A percentile compares a stretch with the other conserved stretches of the same genome.
These are phyloP conservation scores for Luvunga scandens DNA, from an alignment of 345 rosid species.

Conservation along the genomic window DNA sequence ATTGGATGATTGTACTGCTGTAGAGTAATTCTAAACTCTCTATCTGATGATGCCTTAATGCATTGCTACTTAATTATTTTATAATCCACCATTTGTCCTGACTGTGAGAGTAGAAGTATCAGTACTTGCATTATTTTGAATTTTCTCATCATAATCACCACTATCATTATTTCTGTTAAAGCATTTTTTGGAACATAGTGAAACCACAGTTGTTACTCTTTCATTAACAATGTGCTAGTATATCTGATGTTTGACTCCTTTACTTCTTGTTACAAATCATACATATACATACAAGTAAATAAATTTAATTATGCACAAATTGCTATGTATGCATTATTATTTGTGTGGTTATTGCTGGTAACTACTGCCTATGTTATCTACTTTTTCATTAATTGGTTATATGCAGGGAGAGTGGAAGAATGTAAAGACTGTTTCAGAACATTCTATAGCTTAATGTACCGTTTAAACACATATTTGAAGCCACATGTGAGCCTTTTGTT, in stretches of 20 bases:
- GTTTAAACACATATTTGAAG: slow-evolving; percentile 41
- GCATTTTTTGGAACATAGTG: too few species aligned
- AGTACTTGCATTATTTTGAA: too few species aligned
- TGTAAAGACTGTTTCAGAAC: slow-evolving; percentile 38
- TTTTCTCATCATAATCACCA: too few species aligned
- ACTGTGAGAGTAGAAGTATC: too few species aligned
- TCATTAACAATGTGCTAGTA: not conserved
- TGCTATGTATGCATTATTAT: too few species aligned
- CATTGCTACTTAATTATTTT: too few species aligned
- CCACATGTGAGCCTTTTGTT: slow-evolving; percentile 39
- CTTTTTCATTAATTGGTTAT: not conserved
- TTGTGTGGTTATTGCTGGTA: not conserved
- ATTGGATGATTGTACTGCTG: too few species aligned
- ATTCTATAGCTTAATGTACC: slow-evolving; percentile 38
- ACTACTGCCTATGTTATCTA: not conserved
- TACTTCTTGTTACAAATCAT: not conserved
- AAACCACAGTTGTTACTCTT: not conserved
- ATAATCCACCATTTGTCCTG: too few species aligned
- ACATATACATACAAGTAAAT: not conserved
- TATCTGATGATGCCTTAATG: too few species aligned
- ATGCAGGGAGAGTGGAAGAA: slow-evolving; percentile 42
- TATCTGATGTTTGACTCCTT: not conserved
- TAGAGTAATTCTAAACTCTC: too few species aligned
- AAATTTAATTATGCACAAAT: too few species aligned
- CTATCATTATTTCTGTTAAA: too few species aligned